Conservation (phyloP, 192 early-diverging fungal genomes). For the Coemansia sp. region DNA sequence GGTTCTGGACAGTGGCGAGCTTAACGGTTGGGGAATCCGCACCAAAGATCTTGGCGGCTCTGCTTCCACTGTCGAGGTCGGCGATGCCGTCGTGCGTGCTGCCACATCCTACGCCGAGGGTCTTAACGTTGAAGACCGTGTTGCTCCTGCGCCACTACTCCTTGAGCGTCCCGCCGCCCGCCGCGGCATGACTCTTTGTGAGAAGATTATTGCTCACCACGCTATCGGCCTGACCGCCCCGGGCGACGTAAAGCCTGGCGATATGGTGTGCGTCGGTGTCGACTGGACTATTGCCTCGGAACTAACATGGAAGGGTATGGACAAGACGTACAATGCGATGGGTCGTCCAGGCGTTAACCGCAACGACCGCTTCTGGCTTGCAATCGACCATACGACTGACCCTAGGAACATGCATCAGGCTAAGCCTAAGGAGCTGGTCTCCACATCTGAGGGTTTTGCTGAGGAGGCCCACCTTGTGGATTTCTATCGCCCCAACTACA, state of each 20-base stretch:
- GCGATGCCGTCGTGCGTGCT: conserved; percentile 82
- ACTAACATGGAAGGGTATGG: conserved; percentile 83
- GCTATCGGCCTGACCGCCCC: conserved; percentile 69
- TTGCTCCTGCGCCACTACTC: conserved; percentile 47
- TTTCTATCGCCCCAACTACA: conserved; percentile 73
- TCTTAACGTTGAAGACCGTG: conserved; percentile 54
- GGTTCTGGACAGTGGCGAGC: conserved; percentile 81
- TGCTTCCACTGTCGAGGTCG: conserved; percentile 84
- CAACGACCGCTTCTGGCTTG: conserved; percentile 81
- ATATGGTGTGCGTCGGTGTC: conserved; percentile 77
- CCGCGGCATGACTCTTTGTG: conserved; percentile 70
- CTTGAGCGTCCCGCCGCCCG: conserved; percentile 57
- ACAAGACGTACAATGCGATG: conserved; percentile 79
- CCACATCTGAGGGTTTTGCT: conserved; percentile 64
- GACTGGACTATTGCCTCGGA: conserved; percentile 84
- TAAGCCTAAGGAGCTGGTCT: conserved; percentile 68
- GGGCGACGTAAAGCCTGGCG: conserved; percentile 69
- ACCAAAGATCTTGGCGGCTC: conserved; percentile 89
- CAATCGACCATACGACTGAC: conserved; percentile 75
- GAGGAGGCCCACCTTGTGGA: conserved; percentile 72
- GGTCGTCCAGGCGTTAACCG: conserved; percentile 72
- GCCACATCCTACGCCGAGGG: conserved; percentile 65
- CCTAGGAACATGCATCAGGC: conserved; percentile 70
- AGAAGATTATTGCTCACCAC: conserved; percentile 76
- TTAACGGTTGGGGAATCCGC: conserved; percentile 69